Evolutionary conservation across 371 early-diverging fungal genomes (phyloP), one percentile per base, ranked within the genome.

Genomic region (Mucor plumbeus): DNA sequence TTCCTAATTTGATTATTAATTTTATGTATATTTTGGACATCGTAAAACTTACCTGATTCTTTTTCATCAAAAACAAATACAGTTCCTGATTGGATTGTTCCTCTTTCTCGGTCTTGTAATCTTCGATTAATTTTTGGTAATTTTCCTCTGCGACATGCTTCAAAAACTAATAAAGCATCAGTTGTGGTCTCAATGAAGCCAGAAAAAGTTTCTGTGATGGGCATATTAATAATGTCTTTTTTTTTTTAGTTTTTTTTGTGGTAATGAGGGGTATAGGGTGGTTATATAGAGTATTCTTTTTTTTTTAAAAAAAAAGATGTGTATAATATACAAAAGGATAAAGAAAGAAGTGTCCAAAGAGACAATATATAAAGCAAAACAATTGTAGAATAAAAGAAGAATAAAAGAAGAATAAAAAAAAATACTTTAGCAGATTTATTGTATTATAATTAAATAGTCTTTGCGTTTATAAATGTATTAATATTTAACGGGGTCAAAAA

Each of bases 1-100:
- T 80, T 11, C 95, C 92, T 93, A 8, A 73, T 4, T 69, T 59
- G 13, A 21, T 41, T 15, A 41, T 50, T 40, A 13, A 5, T 10
- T 53, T 19, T 58, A 31, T 47, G 6, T 10, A 59, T 53, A 36
- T 26, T 11, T 39, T 19, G 2, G 26, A 26, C 26, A 26, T 26
- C 26, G 3, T 3, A 26, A 1, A 26, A 8, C 17, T 35, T 74
- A 79, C 83, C 88, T 50, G 87, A 84, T 66, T 91, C 91, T 61
- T 85, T 79, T 69, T 92, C 92, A 68, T 90, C 89, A 81, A 89
- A 92, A 0, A 91, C 85, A 56, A 88, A 88, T 0, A 91, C 82
- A 0, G 91, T 83, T 5, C 92, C 92, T 2, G 89, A 86, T 36
- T 72, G 63, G 10, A 92, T 83, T 33, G 86, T 79, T 36, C 77